Base-by-base conservation (phyloP, 129 eudicot genomes). In the Artemisia tridentata region DNA sequence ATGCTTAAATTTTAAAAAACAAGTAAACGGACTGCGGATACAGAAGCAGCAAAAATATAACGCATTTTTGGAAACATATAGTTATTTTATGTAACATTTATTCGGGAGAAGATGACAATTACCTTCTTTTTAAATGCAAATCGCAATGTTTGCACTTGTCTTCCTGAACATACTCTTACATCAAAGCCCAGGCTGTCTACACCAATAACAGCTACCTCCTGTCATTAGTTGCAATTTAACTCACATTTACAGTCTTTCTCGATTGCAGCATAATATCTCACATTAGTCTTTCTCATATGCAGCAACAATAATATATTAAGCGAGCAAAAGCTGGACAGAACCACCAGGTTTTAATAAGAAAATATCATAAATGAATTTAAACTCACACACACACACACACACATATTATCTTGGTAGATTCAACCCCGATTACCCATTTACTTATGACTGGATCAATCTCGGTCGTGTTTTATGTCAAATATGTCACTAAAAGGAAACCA, bases 101-200 rank as follows among this genome's bases (percentile, higher is more conserved):
- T 50, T 50, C 38, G 17, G 65, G 45, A 62, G 45, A 70, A 63
- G 50, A 5, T 27, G 60, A 62, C 34, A 62, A n/a, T 47, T 90
- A 93, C 98, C 98, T 82, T 84, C 65, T 85, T 87, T 66, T 82
- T 82, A 54, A 93, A 93, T 67, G 90, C 85, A 77, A 89, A 89
- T 21, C 98, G 92, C 79, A 93, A 75, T 57, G 98, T 89, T 69
- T 93, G 98, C 51, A 93, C 86, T 75, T 93, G 98, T 43, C 96
- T 85, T 65, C 98, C 98, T 8, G 92, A 93, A 77, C 98, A 89
- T 71, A 84, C 87, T 78, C 98, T 80, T 79, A 93, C 83, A 79
- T 93, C 98, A 43, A 93, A 85, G 50, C 98, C 98, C 63, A 89
- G 92, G 80, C 84, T 85, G 85, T 89, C 98, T 51, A 93, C 88